These are phyloP conservation scores for Diaporthe australafricana DNA, from an alignment of 2,329 filamentous ascomycete genomes.

Conservation along the genomic window DNA sequence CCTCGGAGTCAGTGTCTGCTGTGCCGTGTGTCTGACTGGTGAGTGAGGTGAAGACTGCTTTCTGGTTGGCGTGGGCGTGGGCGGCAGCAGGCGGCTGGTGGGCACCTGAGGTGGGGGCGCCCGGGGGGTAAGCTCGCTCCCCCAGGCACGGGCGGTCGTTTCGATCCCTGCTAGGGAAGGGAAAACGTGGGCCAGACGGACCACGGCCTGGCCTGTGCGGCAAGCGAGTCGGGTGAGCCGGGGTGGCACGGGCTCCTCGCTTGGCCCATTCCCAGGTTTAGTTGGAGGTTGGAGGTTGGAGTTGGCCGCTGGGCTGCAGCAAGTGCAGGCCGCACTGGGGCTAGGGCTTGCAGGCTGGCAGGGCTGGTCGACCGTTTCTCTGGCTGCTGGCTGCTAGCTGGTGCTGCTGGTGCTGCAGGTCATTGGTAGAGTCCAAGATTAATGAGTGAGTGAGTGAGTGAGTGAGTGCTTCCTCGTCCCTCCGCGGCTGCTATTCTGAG, in stretches of 20 bases:
- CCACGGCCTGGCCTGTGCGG: not conserved
- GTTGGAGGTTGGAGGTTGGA: not conserved
- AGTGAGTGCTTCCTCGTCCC: slow-evolving; percentile 1
- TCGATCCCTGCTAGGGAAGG: not conserved
- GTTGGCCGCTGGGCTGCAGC: not conserved
- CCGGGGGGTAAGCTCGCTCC: not conserved
- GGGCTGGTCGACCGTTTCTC: slow-evolving; percentile 11
- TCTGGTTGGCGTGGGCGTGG: not conserved
- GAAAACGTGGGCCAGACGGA: slow-evolving; percentile 13
- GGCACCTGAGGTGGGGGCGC: not conserved
- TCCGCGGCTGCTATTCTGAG: slow-evolving; percentile 16
- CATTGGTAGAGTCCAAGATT: no score
- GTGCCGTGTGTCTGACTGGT: no score
- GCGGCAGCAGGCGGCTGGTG: not conserved
- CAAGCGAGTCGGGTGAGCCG: slow-evolving; percentile 3
- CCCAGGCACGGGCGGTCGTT: slow-evolving; percentile 1
- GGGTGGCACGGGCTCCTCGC: slow-evolving; percentile 11
- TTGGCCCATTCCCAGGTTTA: slow-evolving; percentile 3
- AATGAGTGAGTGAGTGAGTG: not conserved
- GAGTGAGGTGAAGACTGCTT: no score
- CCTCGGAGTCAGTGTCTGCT: no score
- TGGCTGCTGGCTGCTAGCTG: not conserved
- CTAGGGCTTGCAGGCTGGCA: slow-evolving; percentile 1
- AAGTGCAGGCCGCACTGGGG: not conserved
- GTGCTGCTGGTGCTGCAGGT: no score